phyloP scores from a whole-genome alignment of 176 grass and related monocot genomes.

The Eleusine indica region DNA sequence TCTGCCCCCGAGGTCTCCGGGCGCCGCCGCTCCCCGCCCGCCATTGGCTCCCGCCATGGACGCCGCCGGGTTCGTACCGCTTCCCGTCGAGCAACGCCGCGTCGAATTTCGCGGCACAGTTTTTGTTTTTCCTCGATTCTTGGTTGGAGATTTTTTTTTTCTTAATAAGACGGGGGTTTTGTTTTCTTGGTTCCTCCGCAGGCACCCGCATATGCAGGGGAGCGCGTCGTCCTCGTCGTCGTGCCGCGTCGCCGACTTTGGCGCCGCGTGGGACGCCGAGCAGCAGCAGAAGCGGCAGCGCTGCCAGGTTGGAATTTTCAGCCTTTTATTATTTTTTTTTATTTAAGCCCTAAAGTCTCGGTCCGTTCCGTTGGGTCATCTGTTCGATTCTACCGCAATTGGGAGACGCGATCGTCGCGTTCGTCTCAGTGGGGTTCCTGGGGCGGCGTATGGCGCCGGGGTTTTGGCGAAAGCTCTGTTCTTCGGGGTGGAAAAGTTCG shows the following conservation, averaged over 20 bases:
- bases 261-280: too few species aligned
- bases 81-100: neutral
- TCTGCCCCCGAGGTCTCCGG: neutral
- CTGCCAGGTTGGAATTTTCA: too few species aligned
- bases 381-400: too few species aligned
- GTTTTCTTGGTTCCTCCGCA: conserved; percentile 28
- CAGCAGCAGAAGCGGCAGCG: too few species aligned
- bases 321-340: too few species aligned
- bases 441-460: too few species aligned
- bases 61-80: conserved; percentile 35
- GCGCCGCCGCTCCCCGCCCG: neutral
- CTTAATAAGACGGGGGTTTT: neutral
- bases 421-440: too few species aligned
- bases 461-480: too few species aligned
- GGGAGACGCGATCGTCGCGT: too few species aligned
- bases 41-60: conserved; percentile 38
- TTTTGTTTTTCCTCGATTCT: neutral
- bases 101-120: neutral
- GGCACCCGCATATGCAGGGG: conserved; percentile 38
- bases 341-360: too few species aligned
- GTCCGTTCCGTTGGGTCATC: too few species aligned
- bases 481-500: neutral
- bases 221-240: conserved; percentile 32
- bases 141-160: neutral
- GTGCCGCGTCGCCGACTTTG: too few species aligned